These are phyloP conservation scores for Grosmannia clavigera DNA, from an alignment of 2,329 filamentous ascomycete genomes.

Conservation along the genomic window DNA sequence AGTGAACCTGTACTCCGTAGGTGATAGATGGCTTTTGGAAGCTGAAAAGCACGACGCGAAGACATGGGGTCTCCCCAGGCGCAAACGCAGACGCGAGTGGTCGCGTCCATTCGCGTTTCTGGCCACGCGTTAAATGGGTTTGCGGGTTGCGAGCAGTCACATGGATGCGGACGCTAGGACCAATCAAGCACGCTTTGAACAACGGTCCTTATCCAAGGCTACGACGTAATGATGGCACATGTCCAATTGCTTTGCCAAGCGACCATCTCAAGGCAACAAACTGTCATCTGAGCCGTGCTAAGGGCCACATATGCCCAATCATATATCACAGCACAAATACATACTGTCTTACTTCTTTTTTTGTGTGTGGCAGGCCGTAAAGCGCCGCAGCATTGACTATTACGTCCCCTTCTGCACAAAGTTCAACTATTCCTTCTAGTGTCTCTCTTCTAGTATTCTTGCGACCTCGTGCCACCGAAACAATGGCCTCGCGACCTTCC, in stretches of 20 bases:
- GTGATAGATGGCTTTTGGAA: too few species aligned
- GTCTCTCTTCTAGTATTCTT: not conserved
- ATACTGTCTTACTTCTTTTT: too few species aligned
- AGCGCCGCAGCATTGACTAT: not conserved
- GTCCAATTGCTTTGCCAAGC: not conserved
- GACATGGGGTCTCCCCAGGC: not conserved
- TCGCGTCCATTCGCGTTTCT: conserved; percentile 10
- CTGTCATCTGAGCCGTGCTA: not conserved
- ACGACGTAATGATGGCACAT: not conserved
- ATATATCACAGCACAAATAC: too few species aligned
- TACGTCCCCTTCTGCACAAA: not conserved
- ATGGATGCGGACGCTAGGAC: not conserved
- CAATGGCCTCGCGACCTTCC: conserved; percentile 5
- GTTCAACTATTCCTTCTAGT: too few species aligned
- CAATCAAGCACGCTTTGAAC: not conserved
- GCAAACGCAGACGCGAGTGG: not conserved
- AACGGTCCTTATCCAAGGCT: not conserved
- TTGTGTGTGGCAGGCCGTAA: not conserved
- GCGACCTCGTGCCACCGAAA: not conserved
- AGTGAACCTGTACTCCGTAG: not conserved
- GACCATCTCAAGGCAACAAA: not conserved
- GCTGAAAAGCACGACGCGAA: not conserved
- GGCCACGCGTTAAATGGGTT: not conserved
- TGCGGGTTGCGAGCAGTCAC: not conserved
- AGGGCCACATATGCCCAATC: too few species aligned